Conservation (phyloP, 495 filamentous ascomycete genomes). For the Neurospora tetrasperma region DNA sequence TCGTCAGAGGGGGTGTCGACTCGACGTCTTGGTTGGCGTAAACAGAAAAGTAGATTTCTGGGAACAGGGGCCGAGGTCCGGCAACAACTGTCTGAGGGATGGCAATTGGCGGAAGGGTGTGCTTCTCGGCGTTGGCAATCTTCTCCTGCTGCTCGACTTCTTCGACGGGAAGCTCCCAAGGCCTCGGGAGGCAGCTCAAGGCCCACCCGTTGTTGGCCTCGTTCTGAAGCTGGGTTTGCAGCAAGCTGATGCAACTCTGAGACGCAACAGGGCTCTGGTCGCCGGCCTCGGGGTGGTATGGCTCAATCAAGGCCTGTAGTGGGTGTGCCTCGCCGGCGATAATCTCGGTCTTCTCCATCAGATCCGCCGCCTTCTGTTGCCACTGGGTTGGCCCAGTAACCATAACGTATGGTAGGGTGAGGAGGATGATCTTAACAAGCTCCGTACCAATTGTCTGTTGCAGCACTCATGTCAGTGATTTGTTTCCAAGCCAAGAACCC, state of each 20-base stretch:
- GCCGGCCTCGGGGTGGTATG: slow-evolving; percentile 52
- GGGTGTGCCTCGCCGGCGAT: slow-evolving; percentile 77
- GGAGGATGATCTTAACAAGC: slow-evolving; percentile 87
- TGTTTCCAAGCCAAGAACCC: not conserved
- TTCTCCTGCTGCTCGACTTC: slow-evolving; percentile 44
- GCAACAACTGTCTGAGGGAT: slow-evolving; percentile 66
- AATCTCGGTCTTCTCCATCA: slow-evolving; percentile 90
- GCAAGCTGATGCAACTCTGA: slow-evolving; percentile 61
- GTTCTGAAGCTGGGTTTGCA: slow-evolving; percentile 73
- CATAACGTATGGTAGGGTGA: slow-evolving; percentile 87
- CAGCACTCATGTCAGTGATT: slow-evolving; percentile 8
- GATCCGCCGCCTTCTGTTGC: slow-evolving; percentile 55
- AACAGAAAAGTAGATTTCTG: slow-evolving; percentile 88
- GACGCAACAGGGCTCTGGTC: slow-evolving; percentile 28
- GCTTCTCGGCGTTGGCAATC: slow-evolving; percentile 51
- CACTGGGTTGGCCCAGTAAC: slow-evolving; percentile 53
- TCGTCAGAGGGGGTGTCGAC: slow-evolving; percentile 70
- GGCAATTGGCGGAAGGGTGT: slow-evolving; percentile 60
- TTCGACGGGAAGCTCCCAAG: slow-evolving; percentile 54
- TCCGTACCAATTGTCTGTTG: slow-evolving; percentile 65
- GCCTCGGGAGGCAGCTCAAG: slow-evolving; percentile 70
- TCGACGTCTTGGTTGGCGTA: slow-evolving; percentile 83
- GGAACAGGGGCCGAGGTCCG: slow-evolving; percentile 69
- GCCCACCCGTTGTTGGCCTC: slow-evolving; percentile 65
- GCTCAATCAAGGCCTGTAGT: slow-evolving; percentile 73